Conservation (phyloP, 495 filamentous ascomycete genomes). For the Jackrogersella minutella region DNA sequence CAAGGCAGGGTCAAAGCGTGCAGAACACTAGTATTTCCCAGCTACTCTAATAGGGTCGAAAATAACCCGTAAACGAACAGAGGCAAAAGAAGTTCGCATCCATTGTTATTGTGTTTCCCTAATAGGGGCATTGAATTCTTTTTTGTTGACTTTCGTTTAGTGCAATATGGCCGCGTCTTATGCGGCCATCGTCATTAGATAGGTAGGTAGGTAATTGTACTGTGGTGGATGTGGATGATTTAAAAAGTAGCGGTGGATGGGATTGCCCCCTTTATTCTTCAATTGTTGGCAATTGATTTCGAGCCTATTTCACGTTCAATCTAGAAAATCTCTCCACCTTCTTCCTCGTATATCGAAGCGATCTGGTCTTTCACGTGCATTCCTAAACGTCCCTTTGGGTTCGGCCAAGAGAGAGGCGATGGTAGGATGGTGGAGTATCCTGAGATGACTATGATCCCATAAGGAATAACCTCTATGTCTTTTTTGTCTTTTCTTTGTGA, state of each 20-base stretch:
- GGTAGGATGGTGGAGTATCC: conserved; percentile 15
- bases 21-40: conserved; percentile 30
- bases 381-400: conserved; percentile 12
- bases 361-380: not conserved
- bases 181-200: conserved; percentile 32
- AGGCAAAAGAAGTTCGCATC: conserved; percentile 15
- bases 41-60: conserved; percentile 30
- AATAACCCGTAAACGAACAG: conserved; percentile 29
- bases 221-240: conserved; percentile 6
- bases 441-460: conserved; percentile 27
- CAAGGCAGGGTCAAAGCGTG: conserved; percentile 36
- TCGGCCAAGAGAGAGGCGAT: conserved; percentile 10
- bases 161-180: conserved; percentile 27
- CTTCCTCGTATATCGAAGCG: conserved; percentile 19
- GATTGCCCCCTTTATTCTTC: conserved; percentile 16
- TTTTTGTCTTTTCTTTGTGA: not conserved
- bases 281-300: conserved; percentile 6
- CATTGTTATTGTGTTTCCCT: conserved; percentile 12
- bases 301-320: conserved; percentile 3
- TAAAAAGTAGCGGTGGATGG: conserved; percentile 38
- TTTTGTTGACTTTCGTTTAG: conserved; percentile 24
- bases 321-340: conserved; percentile 8
- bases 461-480: too few species aligned
- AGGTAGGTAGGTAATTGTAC: not conserved
- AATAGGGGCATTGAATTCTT: conserved; percentile 27